These are phyloP conservation scores for Amanita rubescens DNA, from an alignment of 768 basidiomycete species.

Conservation along the genomic window DNA sequence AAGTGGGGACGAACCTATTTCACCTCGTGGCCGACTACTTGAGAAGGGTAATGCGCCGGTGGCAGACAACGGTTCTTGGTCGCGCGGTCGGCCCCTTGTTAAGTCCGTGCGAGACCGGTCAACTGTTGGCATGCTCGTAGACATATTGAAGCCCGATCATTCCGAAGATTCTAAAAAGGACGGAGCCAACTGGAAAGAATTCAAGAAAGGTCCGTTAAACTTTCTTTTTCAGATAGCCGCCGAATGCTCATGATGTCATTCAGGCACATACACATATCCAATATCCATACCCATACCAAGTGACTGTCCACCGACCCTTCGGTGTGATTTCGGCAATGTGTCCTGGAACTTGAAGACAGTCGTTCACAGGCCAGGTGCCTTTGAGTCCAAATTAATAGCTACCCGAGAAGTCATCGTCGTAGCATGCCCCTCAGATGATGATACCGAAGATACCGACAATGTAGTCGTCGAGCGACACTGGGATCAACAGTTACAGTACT, in stretches of 20 bases:
- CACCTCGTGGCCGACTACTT: constrained; percentile 16
- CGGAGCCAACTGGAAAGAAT: constrained; percentile 73
- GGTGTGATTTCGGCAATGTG: constrained; percentile 69
- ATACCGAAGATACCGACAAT: constrained; percentile 75
- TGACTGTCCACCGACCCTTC: constrained; percentile 69
- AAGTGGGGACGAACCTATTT: constrained; percentile 1
- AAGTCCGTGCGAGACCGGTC: constrained; percentile 18
- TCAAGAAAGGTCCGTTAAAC: constrained; percentile 63
- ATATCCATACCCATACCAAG: constrained; percentile 85
- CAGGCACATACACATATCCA: constrained; percentile 90
- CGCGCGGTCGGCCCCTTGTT: constrained; percentile 15
- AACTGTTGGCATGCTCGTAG: constrained; percentile 31
- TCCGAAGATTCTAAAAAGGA: constrained; percentile 27
- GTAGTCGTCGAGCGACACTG: constrained; percentile 84
- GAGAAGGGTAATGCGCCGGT: constrained; percentile 6
- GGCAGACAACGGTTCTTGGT: neutral
- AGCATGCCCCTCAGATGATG: constrained; percentile 70
- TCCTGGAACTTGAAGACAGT: constrained; percentile 74
- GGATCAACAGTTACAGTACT: constrained; percentile 83
- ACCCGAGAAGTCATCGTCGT: constrained; percentile 69
- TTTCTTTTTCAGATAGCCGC: neutral
- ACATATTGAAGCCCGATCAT: constrained; percentile 31
- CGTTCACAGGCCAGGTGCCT: constrained; percentile 77
- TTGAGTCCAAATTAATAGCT: constrained; percentile 65
- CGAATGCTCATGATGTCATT: constrained; percentile 1